Base-by-base conservation (phyloP, 2,329 filamentous ascomycete species). In the Diaporthe batatas region DNA sequence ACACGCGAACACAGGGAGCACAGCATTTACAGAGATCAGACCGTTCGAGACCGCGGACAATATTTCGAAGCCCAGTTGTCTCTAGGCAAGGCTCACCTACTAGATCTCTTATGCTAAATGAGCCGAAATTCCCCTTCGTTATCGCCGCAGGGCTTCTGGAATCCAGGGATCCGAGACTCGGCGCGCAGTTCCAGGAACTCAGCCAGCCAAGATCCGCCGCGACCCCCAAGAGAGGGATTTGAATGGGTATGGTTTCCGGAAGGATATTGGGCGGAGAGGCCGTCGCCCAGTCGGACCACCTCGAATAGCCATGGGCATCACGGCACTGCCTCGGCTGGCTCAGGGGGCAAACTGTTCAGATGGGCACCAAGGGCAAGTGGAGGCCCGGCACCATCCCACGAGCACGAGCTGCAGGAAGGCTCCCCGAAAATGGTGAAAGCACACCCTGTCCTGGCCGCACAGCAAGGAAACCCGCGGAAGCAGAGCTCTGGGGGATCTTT, bases 231-330 rank as follows among this genome's bases (percentile, higher is more conserved):
- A 64, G 83, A 86, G 57, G 88, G 89, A 53, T 84, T 81, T 77
- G 89, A 91, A 81, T 91, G 88, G 89, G 89, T 91, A 32, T 91
- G 89, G 89, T 90, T 89, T 77, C 89, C 89, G 1, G 86, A 86
- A 68, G 89, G 89, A 7, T 91, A 89, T 78, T 91, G 88, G 89
- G 89, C 89, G n/a, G 89, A 91, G 79, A 83, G 89, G 6, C 71
- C 36, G n/a, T n/a, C 47, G 29, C 36, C 36, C 23, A 42, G 39
- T 6, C 70, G 34, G 34, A 25, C 14, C 7, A 72, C 67, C 47
- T 70, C 67, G 57, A 62, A 67, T 5, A 44, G 53, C 18, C 58
- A 16, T 14, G 47, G 25, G n/a, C n/a, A n/a, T 18, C 58, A 14
- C 21, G 39, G n/a, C 16, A 67, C 58, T n/a, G 11, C n/a, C 8